These are phyloP conservation scores for Tricholoma flavovirens DNA, from an alignment of 768 basidiomycete genomes.

Conservation along the genomic window DNA sequence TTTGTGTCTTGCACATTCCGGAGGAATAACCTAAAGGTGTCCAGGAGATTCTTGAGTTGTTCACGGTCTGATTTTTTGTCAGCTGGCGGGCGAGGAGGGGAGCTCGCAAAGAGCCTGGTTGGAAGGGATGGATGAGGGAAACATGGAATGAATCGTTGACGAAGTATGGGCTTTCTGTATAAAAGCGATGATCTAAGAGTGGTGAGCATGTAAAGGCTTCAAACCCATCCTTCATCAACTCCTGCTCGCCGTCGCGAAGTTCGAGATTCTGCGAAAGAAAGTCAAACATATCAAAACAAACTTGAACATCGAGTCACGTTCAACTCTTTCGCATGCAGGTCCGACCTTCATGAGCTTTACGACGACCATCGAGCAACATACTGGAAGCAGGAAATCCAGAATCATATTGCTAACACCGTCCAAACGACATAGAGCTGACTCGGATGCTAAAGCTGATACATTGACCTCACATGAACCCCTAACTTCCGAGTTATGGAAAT, in stretches of 20 bases:
- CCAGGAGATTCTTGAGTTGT: neutral
- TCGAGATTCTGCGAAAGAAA: too few relatives aligned
- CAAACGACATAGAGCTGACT: slow-evolving; percentile 12
- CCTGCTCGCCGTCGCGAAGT: neutral
- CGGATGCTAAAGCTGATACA: neutral
- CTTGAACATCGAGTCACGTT: too few relatives aligned
- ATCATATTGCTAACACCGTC: slow-evolving; percentile 17
- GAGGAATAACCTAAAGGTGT: neutral
- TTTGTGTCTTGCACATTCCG: neutral
- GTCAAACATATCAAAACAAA: too few relatives aligned
- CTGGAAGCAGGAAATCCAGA: slow-evolving; percentile 3
- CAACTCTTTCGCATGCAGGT: too few relatives aligned
- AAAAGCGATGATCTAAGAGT: neutral
- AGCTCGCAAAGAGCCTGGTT: neutral
- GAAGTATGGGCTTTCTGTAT: neutral
- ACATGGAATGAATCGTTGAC: neutral
- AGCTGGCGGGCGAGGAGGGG: neutral
- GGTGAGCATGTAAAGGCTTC: neutral
- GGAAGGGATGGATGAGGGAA: neutral
- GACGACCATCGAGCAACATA: slow-evolving; percentile 5
- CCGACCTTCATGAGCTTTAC: slow-evolving; percentile 20
- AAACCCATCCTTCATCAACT: neutral
- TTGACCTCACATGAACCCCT: slow-evolving; percentile 5
- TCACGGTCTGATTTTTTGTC: neutral
- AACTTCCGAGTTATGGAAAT: slow-evolving; percentile 37